These are phyloP conservation scores for Handroanthus guayacan DNA, from an alignment of 257 asterid species.

Conservation along the genomic window DNA sequence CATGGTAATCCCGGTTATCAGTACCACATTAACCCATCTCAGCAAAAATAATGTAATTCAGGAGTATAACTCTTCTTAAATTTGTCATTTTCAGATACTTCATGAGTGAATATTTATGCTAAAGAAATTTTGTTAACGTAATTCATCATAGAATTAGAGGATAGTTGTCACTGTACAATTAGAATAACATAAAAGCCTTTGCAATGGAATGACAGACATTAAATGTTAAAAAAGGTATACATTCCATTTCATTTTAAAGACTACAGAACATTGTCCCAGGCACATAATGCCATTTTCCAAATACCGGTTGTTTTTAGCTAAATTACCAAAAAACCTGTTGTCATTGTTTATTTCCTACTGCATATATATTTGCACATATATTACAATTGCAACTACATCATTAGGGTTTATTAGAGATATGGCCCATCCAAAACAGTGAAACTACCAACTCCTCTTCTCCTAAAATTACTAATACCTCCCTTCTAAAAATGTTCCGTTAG, in stretches of 20 bases:
- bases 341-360: too few relatives aligned
- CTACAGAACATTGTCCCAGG: background rate
- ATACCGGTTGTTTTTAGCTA: too few relatives aligned
- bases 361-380: too few relatives aligned
- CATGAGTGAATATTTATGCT: background rate
- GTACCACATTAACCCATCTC: slow-evolving; percentile 11
- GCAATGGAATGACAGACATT: slow-evolving; percentile 11
- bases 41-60: background rate
- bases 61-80: slow-evolving; percentile 12
- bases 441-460: too few relatives aligned
- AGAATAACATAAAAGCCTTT: background rate
- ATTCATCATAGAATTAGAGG: background rate
- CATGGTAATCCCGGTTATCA: background rate
- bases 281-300: background rate
- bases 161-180: background rate
- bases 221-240: background rate
- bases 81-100: slow-evolving; percentile 26
- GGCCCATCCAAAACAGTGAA: too few relatives aligned
- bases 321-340: too few relatives aligned
- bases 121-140: background rate
- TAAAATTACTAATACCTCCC: too few relatives aligned
- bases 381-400: too few relatives aligned
- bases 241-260: slow-evolving; percentile 23
- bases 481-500: too few relatives aligned
- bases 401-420: too few relatives aligned